Conservation (phyloP, 176 grass and related monocot species). For the Eragrostis curvula region DNA sequence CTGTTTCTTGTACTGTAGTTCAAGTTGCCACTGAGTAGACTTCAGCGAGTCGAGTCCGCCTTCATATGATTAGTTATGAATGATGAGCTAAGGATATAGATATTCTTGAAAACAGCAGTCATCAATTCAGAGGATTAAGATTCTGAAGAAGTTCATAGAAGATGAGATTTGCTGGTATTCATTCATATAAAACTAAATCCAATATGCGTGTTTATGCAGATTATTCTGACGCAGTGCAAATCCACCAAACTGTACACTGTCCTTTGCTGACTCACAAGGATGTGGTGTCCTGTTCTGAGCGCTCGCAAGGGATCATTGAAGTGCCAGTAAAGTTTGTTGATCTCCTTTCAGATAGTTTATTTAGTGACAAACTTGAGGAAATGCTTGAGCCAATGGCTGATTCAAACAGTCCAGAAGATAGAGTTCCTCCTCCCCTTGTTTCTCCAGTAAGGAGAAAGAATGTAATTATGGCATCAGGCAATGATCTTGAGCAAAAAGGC, state of each 20-base stretch:
- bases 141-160: conserved; percentile 3
- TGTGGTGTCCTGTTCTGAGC: background rate
- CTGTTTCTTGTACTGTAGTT: conserved; percentile 33
- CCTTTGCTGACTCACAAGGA: conserved; percentile 29
- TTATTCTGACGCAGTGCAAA: conserved; percentile 38
- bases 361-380: conserved; percentile 31
- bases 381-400: background rate
- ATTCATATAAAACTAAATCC: conserved; percentile 25
- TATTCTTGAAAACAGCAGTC: background rate
- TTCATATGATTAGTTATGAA: background rate
- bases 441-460: background rate
- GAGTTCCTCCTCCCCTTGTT: background rate
- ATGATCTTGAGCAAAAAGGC: background rate
- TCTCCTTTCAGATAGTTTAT: conserved; percentile 39
- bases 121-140: conserved; percentile 19
- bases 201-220: conserved; percentile 45
- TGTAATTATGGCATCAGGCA: background rate
- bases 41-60: background rate
- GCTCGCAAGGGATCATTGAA: background rate
- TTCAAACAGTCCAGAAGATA: background rate
- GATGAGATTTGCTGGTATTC: conserved; percentile 42
- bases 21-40: conserved; percentile 4
- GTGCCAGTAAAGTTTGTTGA: conserved; percentile 27
- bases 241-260: conserved; percentile 22
- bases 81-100: conserved; percentile 10